Conservation (phyloP, 2,329 filamentous ascomycete genomes). For the Botrytis fabae region DNA sequence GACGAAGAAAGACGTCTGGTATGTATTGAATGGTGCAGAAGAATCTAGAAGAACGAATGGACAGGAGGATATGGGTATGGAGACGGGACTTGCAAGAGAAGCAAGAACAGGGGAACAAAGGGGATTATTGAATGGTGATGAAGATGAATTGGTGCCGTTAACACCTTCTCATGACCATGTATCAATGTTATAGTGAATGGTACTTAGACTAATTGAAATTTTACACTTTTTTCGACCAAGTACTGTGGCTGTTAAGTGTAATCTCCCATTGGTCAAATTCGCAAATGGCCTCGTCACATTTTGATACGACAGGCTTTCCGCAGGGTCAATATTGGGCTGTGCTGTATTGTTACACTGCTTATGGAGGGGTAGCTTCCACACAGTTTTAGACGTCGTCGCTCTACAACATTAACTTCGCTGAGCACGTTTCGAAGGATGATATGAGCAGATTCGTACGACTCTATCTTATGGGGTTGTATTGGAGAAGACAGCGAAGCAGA, state of each 20-base stretch:
- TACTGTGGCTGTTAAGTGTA: background rate
- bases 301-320: background rate
- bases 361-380: constrained; percentile 5
- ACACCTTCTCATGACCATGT: constrained; percentile 30
- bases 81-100: constrained; percentile 44
- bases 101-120: constrained; percentile 46
- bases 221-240: background rate
- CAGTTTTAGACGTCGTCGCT: background rate
- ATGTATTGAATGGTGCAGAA: constrained; percentile 78
- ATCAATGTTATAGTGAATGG: constrained; percentile 34
- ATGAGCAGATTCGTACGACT: background rate
- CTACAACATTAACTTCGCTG: background rate
- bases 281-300: background rate
- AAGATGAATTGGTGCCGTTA: constrained; percentile 33
- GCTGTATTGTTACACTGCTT: constrained; percentile 10
- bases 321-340: background rate
- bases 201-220: constrained; percentile 3
- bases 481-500: constrained; percentile 7
- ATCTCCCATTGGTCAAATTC: background rate
- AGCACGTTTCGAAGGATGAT: background rate
- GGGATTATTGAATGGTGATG: constrained; percentile 46
- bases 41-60: constrained; percentile 51
- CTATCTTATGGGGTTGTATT: background rate
- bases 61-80: constrained; percentile 41
- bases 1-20: constrained; percentile 98